A percentile compares a stretch with the other conserved stretches of the same genome.
Evolutionary conservation across 257 asterid genomes (phyloP).

Genomic region (Solanum pimpinellifolium): DNA sequence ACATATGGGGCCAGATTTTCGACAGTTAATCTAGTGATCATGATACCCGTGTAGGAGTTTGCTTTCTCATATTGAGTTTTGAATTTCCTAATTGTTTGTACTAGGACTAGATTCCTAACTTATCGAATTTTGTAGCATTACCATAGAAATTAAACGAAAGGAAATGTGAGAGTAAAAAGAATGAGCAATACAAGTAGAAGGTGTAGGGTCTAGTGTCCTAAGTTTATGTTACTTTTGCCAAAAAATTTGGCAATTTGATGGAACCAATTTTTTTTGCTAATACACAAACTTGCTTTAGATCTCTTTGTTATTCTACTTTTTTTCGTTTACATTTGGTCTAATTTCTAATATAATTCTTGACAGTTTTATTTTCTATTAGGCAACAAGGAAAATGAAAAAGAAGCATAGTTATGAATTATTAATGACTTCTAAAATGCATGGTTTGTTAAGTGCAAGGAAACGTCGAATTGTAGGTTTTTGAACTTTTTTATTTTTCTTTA

Average conservation of each 20-base stretch:
- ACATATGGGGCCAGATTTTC: constrained; percentile 63
- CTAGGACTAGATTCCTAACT: constrained; percentile 32
- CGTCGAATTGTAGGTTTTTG: background rate
- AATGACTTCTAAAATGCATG: background rate
- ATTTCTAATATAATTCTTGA: background rate
- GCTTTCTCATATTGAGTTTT: background rate
- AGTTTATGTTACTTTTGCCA: constrained; percentile 22
- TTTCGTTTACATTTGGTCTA: background rate
- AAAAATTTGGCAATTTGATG: constrained; percentile 13
- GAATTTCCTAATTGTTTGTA: background rate
- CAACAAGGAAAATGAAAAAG: background rate
- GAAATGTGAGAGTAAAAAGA: background rate
- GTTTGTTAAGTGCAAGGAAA: background rate
- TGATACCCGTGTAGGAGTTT: background rate
- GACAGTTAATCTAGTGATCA: constrained; percentile 44
- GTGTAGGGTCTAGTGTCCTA: constrained; percentile 14
- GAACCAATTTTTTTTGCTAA: background rate
- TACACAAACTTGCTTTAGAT: background rate
- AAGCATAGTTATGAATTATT: background rate
- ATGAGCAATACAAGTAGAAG: background rate
- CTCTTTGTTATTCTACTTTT: background rate
- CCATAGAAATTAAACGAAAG: background rate
- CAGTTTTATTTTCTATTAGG: background rate
- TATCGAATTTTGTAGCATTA: constrained; percentile 23
- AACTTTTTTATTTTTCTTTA: background rate